phyloP scores from a whole-genome alignment of 129 eudicot species.

The Arctium lappa region DNA sequence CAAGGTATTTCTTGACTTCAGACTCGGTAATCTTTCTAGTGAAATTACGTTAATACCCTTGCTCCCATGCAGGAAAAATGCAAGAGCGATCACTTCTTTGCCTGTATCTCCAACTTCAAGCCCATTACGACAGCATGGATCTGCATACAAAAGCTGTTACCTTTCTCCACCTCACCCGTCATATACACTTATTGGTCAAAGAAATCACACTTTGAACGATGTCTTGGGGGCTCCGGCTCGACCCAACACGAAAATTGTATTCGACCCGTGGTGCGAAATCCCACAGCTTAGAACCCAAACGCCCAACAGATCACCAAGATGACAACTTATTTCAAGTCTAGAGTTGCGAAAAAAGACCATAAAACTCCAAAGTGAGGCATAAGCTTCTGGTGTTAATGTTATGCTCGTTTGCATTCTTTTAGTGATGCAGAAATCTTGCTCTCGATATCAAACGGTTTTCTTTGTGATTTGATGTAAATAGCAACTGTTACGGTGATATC shows the following conservation, averaged over 20 bases:
- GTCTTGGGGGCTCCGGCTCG: slow-evolving; percentile 31
- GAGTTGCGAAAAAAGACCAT: neutral
- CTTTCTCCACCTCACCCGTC: slow-evolving; percentile 82
- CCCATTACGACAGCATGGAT: slow-evolving; percentile 54
- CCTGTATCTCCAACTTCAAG: slow-evolving; percentile 90
- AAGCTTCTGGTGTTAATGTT: no score
- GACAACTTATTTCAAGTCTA: slow-evolving; percentile 26
- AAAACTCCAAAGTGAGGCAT: neutral
- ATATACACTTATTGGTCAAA: slow-evolving; percentile 47
- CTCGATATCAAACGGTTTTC: neutral
- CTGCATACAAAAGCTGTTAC: slow-evolving; percentile 47
- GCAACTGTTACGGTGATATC: no score
- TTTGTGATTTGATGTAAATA: no score
- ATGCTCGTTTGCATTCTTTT: no score
- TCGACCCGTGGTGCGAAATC: slow-evolving; percentile 64
- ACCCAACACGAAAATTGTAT: slow-evolving; percentile 38
- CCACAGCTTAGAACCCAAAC: slow-evolving; percentile 55
- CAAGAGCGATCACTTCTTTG: slow-evolving; percentile 72
- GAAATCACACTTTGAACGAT: slow-evolving; percentile 33
- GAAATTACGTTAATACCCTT: neutral
- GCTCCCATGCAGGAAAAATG: slow-evolving; percentile 41
- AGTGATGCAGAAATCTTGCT: neutral
- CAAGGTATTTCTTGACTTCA: slow-evolving; percentile 42
- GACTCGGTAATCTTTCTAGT: neutral
- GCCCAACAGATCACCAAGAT: slow-evolving; percentile 54